Conservation (phyloP, 2,329 filamentous ascomycete genomes). For the Truncatella angustata region DNA sequence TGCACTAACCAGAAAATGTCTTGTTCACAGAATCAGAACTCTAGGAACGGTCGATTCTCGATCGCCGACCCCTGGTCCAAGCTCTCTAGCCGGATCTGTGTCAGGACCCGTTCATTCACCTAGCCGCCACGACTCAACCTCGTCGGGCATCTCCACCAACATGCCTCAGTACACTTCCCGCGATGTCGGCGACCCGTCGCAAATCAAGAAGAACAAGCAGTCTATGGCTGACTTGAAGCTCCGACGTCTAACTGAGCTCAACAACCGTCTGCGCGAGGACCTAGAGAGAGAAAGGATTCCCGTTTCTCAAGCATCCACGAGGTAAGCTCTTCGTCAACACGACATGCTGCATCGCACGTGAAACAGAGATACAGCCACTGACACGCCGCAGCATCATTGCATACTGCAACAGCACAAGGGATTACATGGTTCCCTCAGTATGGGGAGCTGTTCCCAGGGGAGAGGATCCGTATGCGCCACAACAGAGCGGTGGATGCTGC, state of each 20-base stretch:
- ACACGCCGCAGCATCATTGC: constrained; percentile 74
- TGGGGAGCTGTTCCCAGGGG: constrained; percentile 94
- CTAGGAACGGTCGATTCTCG: constrained; percentile 11
- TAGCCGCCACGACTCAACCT: constrained; percentile 13
- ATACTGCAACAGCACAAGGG: constrained; percentile 96
- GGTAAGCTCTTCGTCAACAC: constrained; percentile 50
- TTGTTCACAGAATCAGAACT: constrained; percentile 18
- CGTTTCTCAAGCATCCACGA: constrained; percentile 88
- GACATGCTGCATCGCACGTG: background rate
- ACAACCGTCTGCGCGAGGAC: constrained; percentile 93
- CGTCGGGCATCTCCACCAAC: constrained; percentile 30
- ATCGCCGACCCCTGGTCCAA: constrained; percentile 16
- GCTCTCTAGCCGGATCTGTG: constrained; percentile 8
- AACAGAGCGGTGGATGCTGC: constrained; percentile 91
- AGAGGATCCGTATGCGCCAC: constrained; percentile 97
- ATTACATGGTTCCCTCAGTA: constrained; percentile 98
- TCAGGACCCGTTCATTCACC: background rate
- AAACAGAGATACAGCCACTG: constrained; percentile 9
- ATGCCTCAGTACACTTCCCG: constrained; percentile 68
- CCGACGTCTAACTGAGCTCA: constrained; percentile 91
- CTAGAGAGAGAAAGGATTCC: constrained; percentile 93
- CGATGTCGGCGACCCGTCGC: constrained; percentile 65
- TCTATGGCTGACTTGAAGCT: constrained; percentile 99
- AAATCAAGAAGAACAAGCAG: constrained; percentile 91
- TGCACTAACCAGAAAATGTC: constrained; percentile 18